A percentile compares a stretch with the other conserved stretches of the same genome.
Conservation (phyloP, 805 yeast genomes). For the Suhomyces emberorum region DNA sequence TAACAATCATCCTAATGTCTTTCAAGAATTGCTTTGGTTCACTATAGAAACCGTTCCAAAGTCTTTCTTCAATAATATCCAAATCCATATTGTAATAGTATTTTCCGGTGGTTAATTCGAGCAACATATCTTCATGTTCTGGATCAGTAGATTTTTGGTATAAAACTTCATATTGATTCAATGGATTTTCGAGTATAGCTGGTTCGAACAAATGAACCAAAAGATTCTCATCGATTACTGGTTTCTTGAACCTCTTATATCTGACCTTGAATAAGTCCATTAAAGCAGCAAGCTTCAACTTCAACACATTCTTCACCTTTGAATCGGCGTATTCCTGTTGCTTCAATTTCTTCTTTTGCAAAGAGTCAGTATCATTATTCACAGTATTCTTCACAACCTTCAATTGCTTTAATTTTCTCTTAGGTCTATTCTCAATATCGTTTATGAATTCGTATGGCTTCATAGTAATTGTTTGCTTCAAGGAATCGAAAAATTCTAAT, state of each 20-base stretch:
- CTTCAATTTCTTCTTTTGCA: constrained; percentile 45
- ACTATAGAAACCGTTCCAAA: constrained; percentile 95
- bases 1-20: constrained; percentile 80
- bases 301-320: constrained; percentile 77
- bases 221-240: constrained; percentile 74
- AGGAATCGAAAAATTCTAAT: constrained; percentile 49
- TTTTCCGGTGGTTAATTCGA: constrained; percentile 74
- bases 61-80: constrained; percentile 87
- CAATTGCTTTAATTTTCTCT: constrained; percentile 42
- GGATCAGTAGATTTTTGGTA: constrained; percentile 46
- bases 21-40: constrained; percentile 87
- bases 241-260: constrained; percentile 87
- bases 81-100: constrained; percentile 84
- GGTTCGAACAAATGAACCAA: constrained; percentile 79
- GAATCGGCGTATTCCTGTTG: constrained; percentile 65
- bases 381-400: constrained; percentile 25
- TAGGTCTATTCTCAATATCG: constrained; percentile 57
- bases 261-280: constrained; percentile 87
- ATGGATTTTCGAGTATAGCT: constrained; percentile 34
- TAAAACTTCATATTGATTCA: constrained; percentile 33
- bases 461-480: constrained; percentile 55
- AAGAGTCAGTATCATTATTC: constrained; percentile 17
- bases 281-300: constrained; percentile 78
- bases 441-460: constrained; percentile 69
- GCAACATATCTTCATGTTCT: constrained; percentile 63